Conservation (phyloP, 345 rosid species). For the Eutrema japonicum region DNA sequence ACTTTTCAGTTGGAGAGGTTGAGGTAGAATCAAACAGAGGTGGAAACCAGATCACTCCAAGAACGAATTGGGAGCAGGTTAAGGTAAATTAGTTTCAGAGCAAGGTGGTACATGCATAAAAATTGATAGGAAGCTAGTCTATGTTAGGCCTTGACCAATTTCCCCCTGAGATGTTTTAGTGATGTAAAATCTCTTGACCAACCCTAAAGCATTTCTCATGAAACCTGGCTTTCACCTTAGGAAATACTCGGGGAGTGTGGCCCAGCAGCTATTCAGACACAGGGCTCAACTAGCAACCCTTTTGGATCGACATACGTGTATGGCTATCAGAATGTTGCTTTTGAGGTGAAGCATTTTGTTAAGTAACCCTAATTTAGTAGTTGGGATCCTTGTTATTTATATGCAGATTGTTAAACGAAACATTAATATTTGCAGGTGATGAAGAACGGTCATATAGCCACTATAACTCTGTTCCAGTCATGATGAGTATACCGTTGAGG, state of each 20-base stretch:
- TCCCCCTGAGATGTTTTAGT: background rate
- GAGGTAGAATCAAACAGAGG: conserved; percentile 55
- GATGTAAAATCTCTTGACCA: background rate
- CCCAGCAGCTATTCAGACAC: conserved; percentile 97
- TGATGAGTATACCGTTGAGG: conserved; percentile 46
- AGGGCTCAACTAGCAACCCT: conserved; percentile 92
- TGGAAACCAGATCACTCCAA: conserved; percentile 69
- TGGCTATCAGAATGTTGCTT: conserved; percentile 90
- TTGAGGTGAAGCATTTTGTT: conserved; percentile 64
- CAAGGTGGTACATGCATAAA: conserved; percentile 9
- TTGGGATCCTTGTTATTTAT: background rate
- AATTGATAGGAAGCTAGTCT: conserved; percentile 29
- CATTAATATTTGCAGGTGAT: conserved; percentile 67
- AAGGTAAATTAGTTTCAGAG: conserved; percentile 58
- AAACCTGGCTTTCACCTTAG: conserved; percentile 44
- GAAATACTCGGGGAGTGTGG: conserved; percentile 96
- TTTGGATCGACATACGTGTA: conserved; percentile 96
- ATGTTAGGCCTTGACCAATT: conserved; percentile 10
- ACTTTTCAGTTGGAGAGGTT: conserved; percentile 53
- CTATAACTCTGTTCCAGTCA: conserved; percentile 84
- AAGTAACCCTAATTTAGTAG: background rate
- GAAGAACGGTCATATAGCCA: conserved; percentile 93
- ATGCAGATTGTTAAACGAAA: background rate
- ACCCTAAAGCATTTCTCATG: background rate
- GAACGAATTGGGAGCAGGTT: conserved; percentile 95